These are phyloP conservation scores for Myxozyma vanderwaltii DNA, from an alignment of 805 yeast species.

Conservation along the genomic window DNA sequence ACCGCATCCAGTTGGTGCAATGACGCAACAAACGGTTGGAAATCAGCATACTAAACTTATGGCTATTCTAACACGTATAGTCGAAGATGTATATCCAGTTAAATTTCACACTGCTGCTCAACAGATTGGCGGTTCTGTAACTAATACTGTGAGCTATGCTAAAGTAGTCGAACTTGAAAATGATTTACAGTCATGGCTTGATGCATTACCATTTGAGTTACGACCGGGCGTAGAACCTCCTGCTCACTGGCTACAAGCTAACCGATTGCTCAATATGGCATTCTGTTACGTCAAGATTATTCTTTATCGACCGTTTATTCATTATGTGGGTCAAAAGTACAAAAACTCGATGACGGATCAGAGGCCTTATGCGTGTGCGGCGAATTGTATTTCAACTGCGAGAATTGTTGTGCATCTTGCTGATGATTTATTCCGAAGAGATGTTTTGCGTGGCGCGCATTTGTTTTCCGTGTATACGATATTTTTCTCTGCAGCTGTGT, in stretches of 20 bases:
- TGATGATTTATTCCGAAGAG: conserved; percentile 71
- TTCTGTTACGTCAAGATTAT: conserved; percentile 70
- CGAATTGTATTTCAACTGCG: conserved; percentile 82
- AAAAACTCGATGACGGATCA: conserved; percentile 48
- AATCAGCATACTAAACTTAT: conserved; percentile 81
- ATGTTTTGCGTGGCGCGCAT: conserved; percentile 77
- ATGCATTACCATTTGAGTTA: conserved; percentile 67
- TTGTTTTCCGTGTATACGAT: conserved; percentile 92
- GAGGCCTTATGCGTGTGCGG: conserved; percentile 69
- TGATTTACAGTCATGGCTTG: conserved; percentile 72
- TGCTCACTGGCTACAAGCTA: conserved; percentile 66
- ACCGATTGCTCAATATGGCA: conserved; percentile 55
- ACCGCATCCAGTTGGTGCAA: conserved; percentile 49
- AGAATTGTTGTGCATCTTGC: conserved; percentile 79
- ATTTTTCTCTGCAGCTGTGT: conserved; percentile 83
- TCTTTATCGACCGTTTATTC: conserved; percentile 85
- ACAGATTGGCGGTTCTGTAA: conserved; percentile 16
- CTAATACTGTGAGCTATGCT: conserved; percentile 33
- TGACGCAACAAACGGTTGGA: conserved; percentile 64
- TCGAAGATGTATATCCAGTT: conserved; percentile 73
- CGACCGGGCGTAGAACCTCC: conserved; percentile 73
- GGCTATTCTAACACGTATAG: conserved; percentile 68
- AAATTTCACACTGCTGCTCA: conserved; percentile 40
- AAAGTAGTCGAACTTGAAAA: conserved; percentile 64
- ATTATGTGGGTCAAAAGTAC: conserved; percentile 66